Evolutionary conservation across 2,329 filamentous ascomycete genomes (phyloP), one percentile per base, ranked within the genome.

Genomic region (Colletotrichum musae): DNA sequence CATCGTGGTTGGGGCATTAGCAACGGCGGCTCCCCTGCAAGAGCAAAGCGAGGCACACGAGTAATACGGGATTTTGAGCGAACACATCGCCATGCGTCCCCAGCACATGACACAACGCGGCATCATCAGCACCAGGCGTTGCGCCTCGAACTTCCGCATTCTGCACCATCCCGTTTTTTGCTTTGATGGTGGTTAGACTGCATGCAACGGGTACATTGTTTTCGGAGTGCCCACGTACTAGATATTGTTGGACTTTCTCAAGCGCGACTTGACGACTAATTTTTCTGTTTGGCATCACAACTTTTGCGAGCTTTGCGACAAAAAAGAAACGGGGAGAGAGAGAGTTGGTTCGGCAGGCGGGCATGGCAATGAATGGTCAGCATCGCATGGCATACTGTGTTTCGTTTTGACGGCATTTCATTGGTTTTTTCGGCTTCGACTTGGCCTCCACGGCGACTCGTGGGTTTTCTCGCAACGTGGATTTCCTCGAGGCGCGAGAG

Each of bases 221-320:
- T 39, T 36, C 32, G 32, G 24, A n/a, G 28, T 57, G 56, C 63
- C 36, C 51, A 41, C n/a, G 21, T 26, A 52, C 43, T 57, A 60
- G 54, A 66, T 45, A 57, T 66, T 60, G 56, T 58, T 69, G 62
- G 66, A 57, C 62, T 66, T 66, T 54, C 62, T 69, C 62, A 57
- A 61, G 62, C 66, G 62, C 56, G 62, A 61, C 66, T 66, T 69
- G 62, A 69, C 62, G 62, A 66, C 56, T 69, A 57, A 69, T 69
- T 41, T 66, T 60, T 15, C 16, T 60, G 62, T 60, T 69, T 66
- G 62, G 60, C 61, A 68, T 65, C 50, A 54, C 18, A 48, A 28
- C 13, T 39, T 58, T 53, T 52, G 56, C 51, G 66, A 60, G 41
- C 26, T 66, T 53, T 66, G 63, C 58, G 47, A 58, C 28, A 60